phyloP scores from a whole-genome alignment of 148 eudicot species.

The Vaccinium macrocarpon region DNA sequence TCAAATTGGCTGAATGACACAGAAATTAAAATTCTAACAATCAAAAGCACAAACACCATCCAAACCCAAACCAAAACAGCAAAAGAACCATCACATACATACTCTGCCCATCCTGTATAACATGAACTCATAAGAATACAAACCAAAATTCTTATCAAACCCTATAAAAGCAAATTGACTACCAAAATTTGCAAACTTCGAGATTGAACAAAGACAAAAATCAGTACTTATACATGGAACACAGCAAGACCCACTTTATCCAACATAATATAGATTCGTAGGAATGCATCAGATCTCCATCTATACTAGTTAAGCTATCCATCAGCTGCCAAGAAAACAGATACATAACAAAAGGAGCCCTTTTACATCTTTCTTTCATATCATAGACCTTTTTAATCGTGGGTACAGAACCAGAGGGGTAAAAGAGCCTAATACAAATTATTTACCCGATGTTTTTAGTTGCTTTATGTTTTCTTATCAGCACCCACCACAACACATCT shows the following conservation, averaged over 20 bases:
- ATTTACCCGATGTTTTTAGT: not conserved
- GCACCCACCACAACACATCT: not conserved
- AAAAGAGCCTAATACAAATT: not conserved
- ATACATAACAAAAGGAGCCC: not conserved
- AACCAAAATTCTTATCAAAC: not conserved
- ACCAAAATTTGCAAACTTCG: not conserved
- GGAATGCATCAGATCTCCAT: not conserved
- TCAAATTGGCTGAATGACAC: constrained; percentile 10
- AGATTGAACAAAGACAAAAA: not conserved
- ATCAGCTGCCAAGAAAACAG: not conserved
- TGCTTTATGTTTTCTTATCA: not conserved
- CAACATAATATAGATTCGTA: too few relatives aligned
- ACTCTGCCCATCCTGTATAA: not conserved
- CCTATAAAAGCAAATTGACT: not conserved
- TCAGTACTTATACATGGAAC: not conserved
- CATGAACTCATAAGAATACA: not conserved
- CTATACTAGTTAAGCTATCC: not conserved
- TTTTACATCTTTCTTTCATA: not conserved
- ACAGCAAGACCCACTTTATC: not conserved
- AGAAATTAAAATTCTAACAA: too few relatives aligned
- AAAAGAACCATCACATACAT: not conserved
- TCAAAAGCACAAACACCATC: not conserved
- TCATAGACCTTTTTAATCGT: not conserved
- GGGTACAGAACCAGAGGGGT: not conserved
- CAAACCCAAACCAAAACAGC: not conserved